Percentiles rank a stretch among this genome's conserved stretches.
phyloP scores from a whole-genome alignment of 2,329 filamentous ascomycete species.

The Trichoderma endophyticum region DNA sequence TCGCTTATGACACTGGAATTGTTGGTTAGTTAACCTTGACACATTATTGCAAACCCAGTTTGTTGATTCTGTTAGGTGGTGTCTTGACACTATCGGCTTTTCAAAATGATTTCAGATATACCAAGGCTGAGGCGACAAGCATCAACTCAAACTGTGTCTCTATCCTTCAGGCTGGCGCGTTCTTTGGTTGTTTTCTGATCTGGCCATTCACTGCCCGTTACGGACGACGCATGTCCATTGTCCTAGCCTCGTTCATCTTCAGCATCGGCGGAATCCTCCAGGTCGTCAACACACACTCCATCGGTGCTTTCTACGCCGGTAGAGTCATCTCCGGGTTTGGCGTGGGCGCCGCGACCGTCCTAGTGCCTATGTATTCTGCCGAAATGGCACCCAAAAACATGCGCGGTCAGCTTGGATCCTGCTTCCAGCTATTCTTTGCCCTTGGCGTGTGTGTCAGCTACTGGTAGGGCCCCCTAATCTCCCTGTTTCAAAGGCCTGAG shows the following conservation, averaged over 20 bases:
- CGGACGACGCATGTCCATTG: slow-evolving; percentile 46
- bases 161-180: slow-evolving; percentile 39
- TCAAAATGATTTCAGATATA: background rate
- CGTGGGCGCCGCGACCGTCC: slow-evolving; percentile 48
- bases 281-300: slow-evolving; percentile 33
- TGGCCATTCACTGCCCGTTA: slow-evolving; percentile 48
- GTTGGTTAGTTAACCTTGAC: too few relatives aligned
- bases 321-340: slow-evolving; percentile 52
- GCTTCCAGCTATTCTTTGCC: background rate
- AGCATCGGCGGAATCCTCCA: slow-evolving; percentile 35
- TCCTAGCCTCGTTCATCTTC: slow-evolving; percentile 43
- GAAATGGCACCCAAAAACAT: slow-evolving; percentile 48
- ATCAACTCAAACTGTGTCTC: slow-evolving; percentile 36
- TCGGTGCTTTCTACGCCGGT: slow-evolving; percentile 43
- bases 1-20: too few relatives aligned
- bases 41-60: background rate
- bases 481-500: background rate
- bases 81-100: background rate
- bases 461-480: background rate
- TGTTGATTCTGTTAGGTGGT: background rate
- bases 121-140: background rate
- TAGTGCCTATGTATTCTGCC: slow-evolving; percentile 44
- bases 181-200: slow-evolving; percentile 38
- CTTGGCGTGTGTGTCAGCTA: background rate
- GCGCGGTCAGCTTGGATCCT: slow-evolving; percentile 35